Base-by-base conservation (phyloP, 2,329 filamentous ascomycete genomes). In the Diaporthe helianthi region DNA sequence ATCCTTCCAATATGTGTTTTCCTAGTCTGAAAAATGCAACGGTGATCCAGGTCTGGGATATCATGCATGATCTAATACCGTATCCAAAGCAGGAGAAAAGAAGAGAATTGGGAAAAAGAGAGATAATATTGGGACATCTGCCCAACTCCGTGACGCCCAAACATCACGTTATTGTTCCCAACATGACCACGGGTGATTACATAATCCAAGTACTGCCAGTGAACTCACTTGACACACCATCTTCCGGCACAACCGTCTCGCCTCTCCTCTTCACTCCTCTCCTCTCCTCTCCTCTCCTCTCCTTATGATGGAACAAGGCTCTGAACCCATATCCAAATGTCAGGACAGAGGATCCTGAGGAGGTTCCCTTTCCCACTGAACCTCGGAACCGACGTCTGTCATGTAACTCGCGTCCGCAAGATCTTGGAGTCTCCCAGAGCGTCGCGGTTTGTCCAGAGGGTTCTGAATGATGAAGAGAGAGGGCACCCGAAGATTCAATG, bases 301-400 rank as follows among this genome's bases (percentile, higher is more conserved):
- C n/a, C n/a, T n/a, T n/a, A n/a, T n/a, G n/a, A n/a, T n/a, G 36
- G 13, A 19, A 33, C 26, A 33, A 47, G 26, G 58, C 41, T 49
- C 15, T n/a, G 31, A 46, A n/a, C 33, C 49, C n/a, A 29, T 8
- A 22, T 22, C 26, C 41, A 22, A 29, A 67, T 71, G 69, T 67
- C 69, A 52, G 53, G 63, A 44, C 38, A 46, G 4, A 67, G 67
- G 15, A 44, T 53, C 31, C 5, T 71, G 51, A 67, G 49, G 13
- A 71, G 22, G 38, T 93, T 94, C 74, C 90, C 90, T 1, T 83
- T 89, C n/a, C 83, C 89, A 1, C 76, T 95, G 17, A 85, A 85
- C 60, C 82, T 97, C 65, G 94, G 94, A 69, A 95, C 88, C 58
- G 94, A 97, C 77, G 91, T 97, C 68, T 93, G 92, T 78, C 85